Evolutionary conservation across 176 grass and related monocot species (phyloP).

Genomic region (Oryza coarctata): DNA sequence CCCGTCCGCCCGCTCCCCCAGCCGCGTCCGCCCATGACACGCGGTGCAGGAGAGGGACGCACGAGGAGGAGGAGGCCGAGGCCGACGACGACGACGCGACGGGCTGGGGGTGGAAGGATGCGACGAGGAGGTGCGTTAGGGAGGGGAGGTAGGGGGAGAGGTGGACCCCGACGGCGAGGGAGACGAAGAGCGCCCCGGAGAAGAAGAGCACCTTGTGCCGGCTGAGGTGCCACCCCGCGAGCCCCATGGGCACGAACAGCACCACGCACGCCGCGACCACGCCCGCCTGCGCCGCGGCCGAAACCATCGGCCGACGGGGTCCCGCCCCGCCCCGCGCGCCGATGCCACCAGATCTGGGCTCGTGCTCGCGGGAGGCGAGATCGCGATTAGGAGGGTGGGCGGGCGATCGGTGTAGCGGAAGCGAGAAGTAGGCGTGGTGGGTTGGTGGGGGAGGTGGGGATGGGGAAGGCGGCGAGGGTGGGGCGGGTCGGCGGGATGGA

Average conservation of each 20-base stretch:
- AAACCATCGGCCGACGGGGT: slow-evolving; percentile 33
- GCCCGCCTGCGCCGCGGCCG: slow-evolving; percentile 60
- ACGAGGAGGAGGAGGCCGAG: slow-evolving; percentile 50
- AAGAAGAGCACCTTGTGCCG: slow-evolving; percentile 99
- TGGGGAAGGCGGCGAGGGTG: not conserved
- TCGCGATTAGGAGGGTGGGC: not conserved
- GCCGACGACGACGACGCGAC: not conserved
- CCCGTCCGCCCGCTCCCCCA: not conserved
- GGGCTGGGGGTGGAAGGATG: slow-evolving; percentile 41
- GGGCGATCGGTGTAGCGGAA: too few species aligned
- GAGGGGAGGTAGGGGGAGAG: slow-evolving; percentile 83
- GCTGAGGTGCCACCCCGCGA: slow-evolving; percentile 92
- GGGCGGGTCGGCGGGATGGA: slow-evolving; percentile 41
- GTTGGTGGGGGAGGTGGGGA: slow-evolving; percentile 29
- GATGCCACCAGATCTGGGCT: slow-evolving; percentile 22
- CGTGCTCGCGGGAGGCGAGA: not conserved
- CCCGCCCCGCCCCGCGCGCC: not conserved
- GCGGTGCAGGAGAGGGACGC: slow-evolving; percentile 64
- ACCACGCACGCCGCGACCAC: slow-evolving; percentile 82
- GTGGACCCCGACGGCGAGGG: slow-evolving; percentile 91
- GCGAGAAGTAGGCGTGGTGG: slow-evolving; percentile 37
- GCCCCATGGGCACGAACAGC: slow-evolving; percentile 95
- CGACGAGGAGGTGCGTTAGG: slow-evolving; percentile 53
- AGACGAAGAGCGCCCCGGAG: slow-evolving; percentile 84
- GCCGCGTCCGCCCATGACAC: slow-evolving; percentile 52